These are phyloP conservation scores for Tolypocladium pustulatum DNA, from an alignment of 2,329 filamentous ascomycete genomes.

Conservation along the genomic window DNA sequence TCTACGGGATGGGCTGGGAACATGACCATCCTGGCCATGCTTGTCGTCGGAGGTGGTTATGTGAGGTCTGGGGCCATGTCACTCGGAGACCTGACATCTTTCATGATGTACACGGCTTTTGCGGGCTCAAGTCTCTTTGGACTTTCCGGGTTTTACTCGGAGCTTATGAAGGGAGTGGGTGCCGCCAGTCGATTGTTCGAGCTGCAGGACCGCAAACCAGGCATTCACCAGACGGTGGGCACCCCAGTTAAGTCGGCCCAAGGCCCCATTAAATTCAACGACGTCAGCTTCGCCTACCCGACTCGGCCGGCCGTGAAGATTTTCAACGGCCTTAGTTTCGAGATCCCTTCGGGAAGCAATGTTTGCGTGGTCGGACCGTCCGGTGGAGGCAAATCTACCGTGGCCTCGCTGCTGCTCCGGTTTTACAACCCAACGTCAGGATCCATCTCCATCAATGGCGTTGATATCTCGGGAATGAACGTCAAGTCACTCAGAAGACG, in stretches of 20 bases:
- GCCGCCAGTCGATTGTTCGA: slow-evolving; percentile 95
- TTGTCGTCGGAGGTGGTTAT: slow-evolving; percentile 84
- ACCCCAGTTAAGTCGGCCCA: slow-evolving; percentile 70
- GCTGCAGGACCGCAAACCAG: slow-evolving; percentile 79
- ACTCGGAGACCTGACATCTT: slow-evolving; percentile 87
- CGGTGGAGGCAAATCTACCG: slow-evolving; percentile 92
- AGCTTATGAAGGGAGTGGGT: slow-evolving; percentile 97
- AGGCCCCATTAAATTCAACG: slow-evolving; percentile 77
- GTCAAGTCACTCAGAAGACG: slow-evolving; percentile 84
- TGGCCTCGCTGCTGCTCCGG: slow-evolving; percentile 78
- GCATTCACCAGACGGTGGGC: slow-evolving; percentile 80
- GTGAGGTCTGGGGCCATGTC: slow-evolving; percentile 79
- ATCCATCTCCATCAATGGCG: slow-evolving; percentile 70
- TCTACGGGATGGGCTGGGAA: slow-evolving; percentile 88
- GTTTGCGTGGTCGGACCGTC: slow-evolving; percentile 95
- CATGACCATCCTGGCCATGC: slow-evolving; percentile 84
- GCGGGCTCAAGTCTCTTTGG: slow-evolving; percentile 81
- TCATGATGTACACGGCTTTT: slow-evolving; percentile 96
- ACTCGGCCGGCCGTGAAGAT: slow-evolving; percentile 86
- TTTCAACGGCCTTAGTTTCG: slow-evolving; percentile 81
- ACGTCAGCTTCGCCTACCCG: slow-evolving; percentile 84
- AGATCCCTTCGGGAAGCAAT: slow-evolving; percentile 85
- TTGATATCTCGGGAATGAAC: slow-evolving; percentile 78
- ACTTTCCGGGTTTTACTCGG: slow-evolving; percentile 90
- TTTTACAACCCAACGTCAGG: slow-evolving; percentile 82